phyloP scores from a whole-genome alignment of 2,329 filamentous ascomycete genomes.

The Stachybotrys elegans region DNA sequence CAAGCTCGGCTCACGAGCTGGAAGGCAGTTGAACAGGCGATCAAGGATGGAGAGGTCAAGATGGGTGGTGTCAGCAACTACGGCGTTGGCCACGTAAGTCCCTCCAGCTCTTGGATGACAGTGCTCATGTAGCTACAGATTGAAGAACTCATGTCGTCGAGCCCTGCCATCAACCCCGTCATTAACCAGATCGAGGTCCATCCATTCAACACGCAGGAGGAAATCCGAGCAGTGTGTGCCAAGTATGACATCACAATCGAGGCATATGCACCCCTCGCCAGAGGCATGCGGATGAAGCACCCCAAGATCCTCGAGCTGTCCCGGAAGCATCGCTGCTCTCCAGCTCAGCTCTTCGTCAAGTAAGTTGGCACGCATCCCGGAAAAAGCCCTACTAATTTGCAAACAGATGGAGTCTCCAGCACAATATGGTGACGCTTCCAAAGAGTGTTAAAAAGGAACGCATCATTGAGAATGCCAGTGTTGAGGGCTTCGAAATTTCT shows the following conservation, averaged over 20 bases:
- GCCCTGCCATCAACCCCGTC: slow-evolving; percentile 57
- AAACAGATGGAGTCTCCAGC: slow-evolving; percentile 67
- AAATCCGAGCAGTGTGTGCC: slow-evolving; percentile 62
- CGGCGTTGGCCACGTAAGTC: slow-evolving; percentile 64
- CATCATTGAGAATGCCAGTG: slow-evolving; percentile 59
- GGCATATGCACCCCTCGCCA: slow-evolving; percentile 74
- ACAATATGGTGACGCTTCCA: slow-evolving; percentile 66
- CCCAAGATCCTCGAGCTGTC: slow-evolving; percentile 56
- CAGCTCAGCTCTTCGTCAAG: slow-evolving; percentile 67
- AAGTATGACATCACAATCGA: slow-evolving; percentile 65
- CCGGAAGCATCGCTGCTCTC: slow-evolving; percentile 63
- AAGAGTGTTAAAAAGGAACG: slow-evolving; percentile 63
- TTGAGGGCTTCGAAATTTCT: slow-evolving; percentile 56
- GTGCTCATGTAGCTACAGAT: slow-evolving; percentile 36
- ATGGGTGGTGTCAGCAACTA: slow-evolving; percentile 32
- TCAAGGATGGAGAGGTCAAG: slow-evolving; percentile 63
- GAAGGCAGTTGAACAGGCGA: slow-evolving; percentile 72
- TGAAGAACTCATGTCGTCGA: slow-evolving; percentile 61
- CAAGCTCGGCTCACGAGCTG: slow-evolving; percentile 65
- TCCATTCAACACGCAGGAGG: slow-evolving; percentile 70
- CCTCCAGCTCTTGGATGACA: not conserved
- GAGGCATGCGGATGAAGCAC: slow-evolving; percentile 65
- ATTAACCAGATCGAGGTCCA: slow-evolving; percentile 82
- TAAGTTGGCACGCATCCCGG: slow-evolving; percentile 15
- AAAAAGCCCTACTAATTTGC: not conserved